Conservation (phyloP, 805 yeast genomes). For the Saccharomycopsis schoenii region DNA sequence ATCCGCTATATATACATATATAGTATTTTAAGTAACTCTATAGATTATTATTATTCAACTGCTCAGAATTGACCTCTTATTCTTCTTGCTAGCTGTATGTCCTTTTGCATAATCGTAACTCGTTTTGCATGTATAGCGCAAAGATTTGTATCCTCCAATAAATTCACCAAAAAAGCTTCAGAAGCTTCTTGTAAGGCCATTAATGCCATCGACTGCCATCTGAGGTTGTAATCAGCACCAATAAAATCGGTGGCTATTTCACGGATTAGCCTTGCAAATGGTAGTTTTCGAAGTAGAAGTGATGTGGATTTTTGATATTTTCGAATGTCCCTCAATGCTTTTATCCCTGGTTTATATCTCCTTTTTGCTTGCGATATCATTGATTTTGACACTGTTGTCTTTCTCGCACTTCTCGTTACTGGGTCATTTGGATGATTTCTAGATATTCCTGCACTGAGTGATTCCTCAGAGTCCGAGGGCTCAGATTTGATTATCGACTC, state of each 20-base stretch:
- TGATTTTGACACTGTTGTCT: conserved; percentile 32
- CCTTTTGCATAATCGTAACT: conserved; percentile 80
- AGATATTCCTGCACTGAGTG: conserved; percentile 1
- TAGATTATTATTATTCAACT: neutral
- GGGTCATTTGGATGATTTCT: conserved; percentile 16
- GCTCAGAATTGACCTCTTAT: conserved; percentile 40
- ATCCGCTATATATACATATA: neutral
- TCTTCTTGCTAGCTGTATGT: conserved; percentile 70
- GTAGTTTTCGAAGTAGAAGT: conserved; percentile 56
- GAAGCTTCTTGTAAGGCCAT: conserved; percentile 74
- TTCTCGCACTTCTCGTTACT: neutral
- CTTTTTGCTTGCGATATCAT: conserved; percentile 25
- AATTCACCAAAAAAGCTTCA: conserved; percentile 65
- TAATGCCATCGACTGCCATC: conserved; percentile 75
- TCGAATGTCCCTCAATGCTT: conserved; percentile 59
- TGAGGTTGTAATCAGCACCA: conserved; percentile 44
- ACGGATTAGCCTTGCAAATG: conserved; percentile 67
- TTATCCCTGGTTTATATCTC: conserved; percentile 52
- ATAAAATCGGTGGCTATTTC: conserved; percentile 53
- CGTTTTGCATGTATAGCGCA: conserved; percentile 74
- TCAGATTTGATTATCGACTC: neutral
- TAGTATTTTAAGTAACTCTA: neutral
- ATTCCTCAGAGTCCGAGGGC: neutral
- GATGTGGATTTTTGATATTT: conserved; percentile 61
- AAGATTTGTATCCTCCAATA: conserved; percentile 67